Base-by-base conservation (phyloP, 371 early-diverging fungal genomes). In the Rhizopus sp. region DNA sequence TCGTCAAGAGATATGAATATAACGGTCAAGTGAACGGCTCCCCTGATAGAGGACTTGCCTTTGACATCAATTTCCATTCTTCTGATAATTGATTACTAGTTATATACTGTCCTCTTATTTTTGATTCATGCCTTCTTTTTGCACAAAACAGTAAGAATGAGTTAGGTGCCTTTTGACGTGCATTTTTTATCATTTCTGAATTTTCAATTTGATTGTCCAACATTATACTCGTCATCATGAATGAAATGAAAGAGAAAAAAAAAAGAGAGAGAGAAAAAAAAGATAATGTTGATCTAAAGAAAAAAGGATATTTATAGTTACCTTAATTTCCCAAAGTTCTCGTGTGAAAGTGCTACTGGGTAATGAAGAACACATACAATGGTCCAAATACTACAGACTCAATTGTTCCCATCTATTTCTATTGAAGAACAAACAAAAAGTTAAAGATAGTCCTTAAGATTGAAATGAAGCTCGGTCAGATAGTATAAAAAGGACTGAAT, bases 1-100 rank as follows among this genome's bases (percentile, higher is more conserved):
- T 23, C 23, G 2, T 1, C 23, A 35, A 12, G 15, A 13, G 29
- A 30, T 7, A 32, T 15, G 17, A 50, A 15, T 8, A 50, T 8
- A 50, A 51, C 5, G 29, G 10, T 23, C n/a, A 16, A 31, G 1
- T 15, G 32, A 33, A 34, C 3, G 29, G 34, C 16, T 8, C 13
- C 10, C 7, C n/a, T 23, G 23, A 23, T 2, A 2, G 23, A 23
- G 23, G 23, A 23, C n/a, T 16, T 55, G 46, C 55, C 17, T 46
- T 59, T 30, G 59, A 58, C 58, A 64, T 48, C 4, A 35, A 5
- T 39, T 55, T 31, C 64, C 64, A 64, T 55, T 64, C 64, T 7
- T 50, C 40, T 45, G 41, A 39, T 32, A 64, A 39, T 40, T 59
- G 50, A 5, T 44, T 50, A 0, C 45, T 32, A n/a, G 64, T 55